Conservation (phyloP, 345 rosid genomes). For the Gossypium arboreum region DNA sequence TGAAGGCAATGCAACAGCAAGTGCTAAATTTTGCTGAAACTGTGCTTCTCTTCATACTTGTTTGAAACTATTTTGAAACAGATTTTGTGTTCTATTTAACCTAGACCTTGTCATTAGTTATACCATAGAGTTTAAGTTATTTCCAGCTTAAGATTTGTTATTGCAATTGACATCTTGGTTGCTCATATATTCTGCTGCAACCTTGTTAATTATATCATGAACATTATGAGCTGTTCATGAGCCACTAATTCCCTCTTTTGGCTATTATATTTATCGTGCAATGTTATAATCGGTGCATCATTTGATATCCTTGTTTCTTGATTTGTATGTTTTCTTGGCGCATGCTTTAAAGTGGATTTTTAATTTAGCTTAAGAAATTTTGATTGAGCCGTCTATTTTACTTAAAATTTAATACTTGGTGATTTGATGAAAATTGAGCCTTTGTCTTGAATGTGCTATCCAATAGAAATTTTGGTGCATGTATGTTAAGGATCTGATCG, state of each 20-base stretch:
- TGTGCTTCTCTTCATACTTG: not conserved
- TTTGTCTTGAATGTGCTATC: not conserved
- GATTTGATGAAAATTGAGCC: not conserved
- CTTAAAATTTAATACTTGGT: not conserved
- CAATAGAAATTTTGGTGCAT: not conserved
- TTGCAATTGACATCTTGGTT: not conserved
- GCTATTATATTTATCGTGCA: not conserved
- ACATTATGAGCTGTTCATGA: not conserved
- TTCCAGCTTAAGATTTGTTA: not conserved
- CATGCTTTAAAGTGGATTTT: not conserved
- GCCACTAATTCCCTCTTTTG: not conserved
- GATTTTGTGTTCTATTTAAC: not conserved
- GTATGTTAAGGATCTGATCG: not conserved
- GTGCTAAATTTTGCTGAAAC: not conserved
- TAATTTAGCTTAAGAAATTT: conserved; percentile 1
- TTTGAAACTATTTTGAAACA: not conserved
- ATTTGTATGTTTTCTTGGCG: not conserved
- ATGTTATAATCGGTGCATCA: not conserved
- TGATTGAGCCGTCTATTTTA: not conserved
- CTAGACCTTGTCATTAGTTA: not conserved
- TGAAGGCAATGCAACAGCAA: not conserved
- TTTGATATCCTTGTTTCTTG: conserved; percentile 1
- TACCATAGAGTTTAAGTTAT: not conserved
- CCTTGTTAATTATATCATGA: not conserved
- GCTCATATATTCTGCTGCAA: not conserved